Percentiles rank a stretch among this genome's conserved stretches.
These are phyloP conservation scores for Smallanthus sonchifolius DNA, from an alignment of 129 eudicot species.

Conservation along the genomic window DNA sequence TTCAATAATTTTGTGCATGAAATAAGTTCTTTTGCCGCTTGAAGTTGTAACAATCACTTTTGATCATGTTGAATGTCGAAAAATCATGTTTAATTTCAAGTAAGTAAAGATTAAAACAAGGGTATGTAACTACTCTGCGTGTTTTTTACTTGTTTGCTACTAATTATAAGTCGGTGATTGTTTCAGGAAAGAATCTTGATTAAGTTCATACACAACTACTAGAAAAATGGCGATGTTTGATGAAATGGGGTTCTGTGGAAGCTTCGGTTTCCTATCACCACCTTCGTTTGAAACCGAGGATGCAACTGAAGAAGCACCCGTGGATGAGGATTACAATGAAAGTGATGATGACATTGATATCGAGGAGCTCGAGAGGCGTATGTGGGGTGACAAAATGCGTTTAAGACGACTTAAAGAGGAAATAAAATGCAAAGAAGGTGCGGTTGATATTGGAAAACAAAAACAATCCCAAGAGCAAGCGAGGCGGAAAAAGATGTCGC, in stretches of 20 bases:
- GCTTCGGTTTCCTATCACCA: constrained; percentile 21
- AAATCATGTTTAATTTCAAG: background rate
- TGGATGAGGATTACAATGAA: constrained; percentile 20
- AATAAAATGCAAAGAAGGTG: constrained; percentile 33
- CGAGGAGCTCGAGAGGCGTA: constrained; percentile 72
- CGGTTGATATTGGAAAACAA: constrained; percentile 20
- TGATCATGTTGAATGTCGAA: background rate
- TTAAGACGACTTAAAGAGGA: constrained; percentile 56
- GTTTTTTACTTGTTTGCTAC: background rate
- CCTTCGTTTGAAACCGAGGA: constrained; percentile 15
- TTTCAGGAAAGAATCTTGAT: constrained; percentile 22
- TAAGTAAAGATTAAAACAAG: background rate
- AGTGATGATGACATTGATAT: constrained; percentile 58
- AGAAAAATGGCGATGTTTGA: constrained; percentile 21
- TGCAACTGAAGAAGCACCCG: background rate
- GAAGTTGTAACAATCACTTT: background rate
- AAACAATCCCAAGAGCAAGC: constrained; percentile 33
- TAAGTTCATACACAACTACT: background rate
- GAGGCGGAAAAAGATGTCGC: constrained; percentile 33
- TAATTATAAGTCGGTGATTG: background rate
- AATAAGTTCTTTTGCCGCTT: background rate
- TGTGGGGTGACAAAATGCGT: constrained; percentile 75
- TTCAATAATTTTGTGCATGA: background rate
- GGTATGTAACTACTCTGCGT: background rate
- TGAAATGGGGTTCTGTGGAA: constrained; percentile 28